Evolutionary conservation across 1,284 basidiomycete species (phyloP).

Genomic region (Leccinum pachyderme): DNA sequence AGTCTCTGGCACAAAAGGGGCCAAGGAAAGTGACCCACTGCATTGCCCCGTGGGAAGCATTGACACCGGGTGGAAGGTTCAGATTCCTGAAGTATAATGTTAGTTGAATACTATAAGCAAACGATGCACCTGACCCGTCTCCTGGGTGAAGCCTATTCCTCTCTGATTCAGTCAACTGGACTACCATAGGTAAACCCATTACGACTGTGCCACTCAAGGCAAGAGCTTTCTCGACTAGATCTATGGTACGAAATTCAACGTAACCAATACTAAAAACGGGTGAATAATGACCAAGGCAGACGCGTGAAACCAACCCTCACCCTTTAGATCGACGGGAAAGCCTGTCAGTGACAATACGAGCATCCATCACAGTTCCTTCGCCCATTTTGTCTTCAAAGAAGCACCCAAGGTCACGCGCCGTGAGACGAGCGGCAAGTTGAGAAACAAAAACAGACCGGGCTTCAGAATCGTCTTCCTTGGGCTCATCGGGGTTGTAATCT

Average conservation of each 20-base stretch:
- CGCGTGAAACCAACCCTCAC: slow-evolving; percentile 45
- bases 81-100: slow-evolving; percentile 51
- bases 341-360: slow-evolving; percentile 92
- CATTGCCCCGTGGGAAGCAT: slow-evolving; percentile 72
- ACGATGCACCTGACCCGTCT: slow-evolving; percentile 57
- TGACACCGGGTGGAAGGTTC: slow-evolving; percentile 75
- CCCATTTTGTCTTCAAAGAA: slow-evolving; percentile 99
- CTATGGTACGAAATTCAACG: slow-evolving; percentile 90
- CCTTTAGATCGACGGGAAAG: slow-evolving; percentile 93
- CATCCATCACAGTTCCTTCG: slow-evolving; percentile 89
- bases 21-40: slow-evolving; percentile 49
- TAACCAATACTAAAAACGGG: slow-evolving; percentile 74
- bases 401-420: slow-evolving; percentile 93
- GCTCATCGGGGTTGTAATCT: slow-evolving; percentile 69
- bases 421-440: slow-evolving; percentile 93
- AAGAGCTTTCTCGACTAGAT: slow-evolving; percentile 89
- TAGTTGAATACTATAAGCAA: slow-evolving; percentile 12
- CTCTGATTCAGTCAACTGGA: slow-evolving; percentile 96
- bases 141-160: slow-evolving; percentile 86
- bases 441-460: slow-evolving; percentile 97
- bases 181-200: slow-evolving; percentile 96
- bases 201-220: slow-evolving; percentile 90
- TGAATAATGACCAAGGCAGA: slow-evolving; percentile 14
- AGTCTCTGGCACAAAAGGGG: slow-evolving; percentile 15
- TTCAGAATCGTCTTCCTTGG: slow-evolving; percentile 88